Evolutionary conservation across 345 rosid genomes (phyloP).

Genomic region (Dimocarpus longan): DNA sequence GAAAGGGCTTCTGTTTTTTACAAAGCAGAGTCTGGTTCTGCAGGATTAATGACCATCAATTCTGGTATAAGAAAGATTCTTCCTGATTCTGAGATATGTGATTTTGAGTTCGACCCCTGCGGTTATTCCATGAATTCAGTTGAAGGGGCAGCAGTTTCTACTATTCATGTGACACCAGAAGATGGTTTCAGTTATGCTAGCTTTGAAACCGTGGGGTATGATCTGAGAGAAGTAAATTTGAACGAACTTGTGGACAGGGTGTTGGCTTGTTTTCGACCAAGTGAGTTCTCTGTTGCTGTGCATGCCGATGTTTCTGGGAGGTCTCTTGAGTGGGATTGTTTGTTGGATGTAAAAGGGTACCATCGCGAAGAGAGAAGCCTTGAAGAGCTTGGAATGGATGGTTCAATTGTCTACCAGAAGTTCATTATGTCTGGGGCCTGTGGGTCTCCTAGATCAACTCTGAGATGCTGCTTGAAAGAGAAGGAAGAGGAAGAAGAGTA

Average conservation of each 20-base stretch:
- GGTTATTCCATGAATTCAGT: constrained; percentile 85
- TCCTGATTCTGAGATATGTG: constrained; percentile 65
- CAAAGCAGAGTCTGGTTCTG: constrained; percentile 47
- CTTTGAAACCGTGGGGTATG: constrained; percentile 72
- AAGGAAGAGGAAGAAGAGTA: constrained; percentile 51
- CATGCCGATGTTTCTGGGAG: constrained; percentile 40
- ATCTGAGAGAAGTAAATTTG: constrained; percentile 38
- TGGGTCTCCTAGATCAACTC: constrained; percentile 56
- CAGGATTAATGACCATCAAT: constrained; percentile 51
- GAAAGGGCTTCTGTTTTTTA: constrained; percentile 58
- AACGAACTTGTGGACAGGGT: constrained; percentile 55
- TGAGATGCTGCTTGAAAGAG: constrained; percentile 59
- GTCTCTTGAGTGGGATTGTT: constrained; percentile 26
- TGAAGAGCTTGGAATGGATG: constrained; percentile 58
- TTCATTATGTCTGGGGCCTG: constrained; percentile 33
- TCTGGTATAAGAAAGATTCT: constrained; percentile 82
- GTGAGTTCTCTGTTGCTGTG: constrained; percentile 61
- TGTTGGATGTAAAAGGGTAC: constrained; percentile 53
- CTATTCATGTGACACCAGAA: constrained; percentile 81
- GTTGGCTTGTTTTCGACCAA: constrained; percentile 60
- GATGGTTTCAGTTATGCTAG: constrained; percentile 87
- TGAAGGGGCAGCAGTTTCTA: constrained; percentile 71
- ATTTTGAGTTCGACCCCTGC: constrained; percentile 77
- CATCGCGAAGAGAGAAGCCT: constrained; percentile 43
- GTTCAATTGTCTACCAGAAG: constrained; percentile 58